These are phyloP conservation scores for Chenopodium album DNA, from an alignment of 148 eudicot genomes.

Conservation along the genomic window DNA sequence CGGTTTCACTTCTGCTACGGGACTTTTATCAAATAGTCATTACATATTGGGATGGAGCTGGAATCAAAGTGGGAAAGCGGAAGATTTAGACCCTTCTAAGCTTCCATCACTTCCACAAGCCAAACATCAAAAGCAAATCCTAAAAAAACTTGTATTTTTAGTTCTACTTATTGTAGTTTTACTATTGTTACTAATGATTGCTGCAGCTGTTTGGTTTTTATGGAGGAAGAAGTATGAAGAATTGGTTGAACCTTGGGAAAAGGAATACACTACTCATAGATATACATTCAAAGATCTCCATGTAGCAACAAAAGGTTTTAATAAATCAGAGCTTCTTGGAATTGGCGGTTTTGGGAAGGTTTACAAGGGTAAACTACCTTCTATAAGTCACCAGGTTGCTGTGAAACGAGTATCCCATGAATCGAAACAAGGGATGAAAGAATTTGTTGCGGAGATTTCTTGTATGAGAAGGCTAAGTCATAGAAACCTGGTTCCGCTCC, in stretches of 20 bases:
- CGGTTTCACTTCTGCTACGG: conserved; percentile 34
- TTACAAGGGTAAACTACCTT: conserved; percentile 38
- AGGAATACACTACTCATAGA: conserved; percentile 26
- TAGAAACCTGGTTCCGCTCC: conserved; percentile 42
- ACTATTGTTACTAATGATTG: conserved; percentile 12
- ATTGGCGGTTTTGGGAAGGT: conserved; percentile 49
- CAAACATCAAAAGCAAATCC: background rate
- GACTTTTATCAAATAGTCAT: conserved; percentile 29
- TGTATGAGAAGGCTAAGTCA: conserved; percentile 48
- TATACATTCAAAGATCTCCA: conserved; percentile 35
- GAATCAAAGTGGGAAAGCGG: conserved; percentile 29
- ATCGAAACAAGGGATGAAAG: conserved; percentile 42
- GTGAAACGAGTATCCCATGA: conserved; percentile 42
- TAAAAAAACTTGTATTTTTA: conserved; percentile 7
- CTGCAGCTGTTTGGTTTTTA: conserved; percentile 16
- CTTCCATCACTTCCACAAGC: conserved; percentile 25
- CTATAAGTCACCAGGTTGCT: conserved; percentile 26
- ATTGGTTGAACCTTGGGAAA: conserved; percentile 31
- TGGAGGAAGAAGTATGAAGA: conserved; percentile 31
- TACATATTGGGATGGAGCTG: conserved; percentile 37
- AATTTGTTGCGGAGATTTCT: conserved; percentile 37
- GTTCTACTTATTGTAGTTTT: conserved; percentile 12
- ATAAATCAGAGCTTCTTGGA: conserved; percentile 34
- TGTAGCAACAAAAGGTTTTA: conserved; percentile 43
- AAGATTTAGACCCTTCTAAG: conserved; percentile 21